These are phyloP conservation scores for Apiospora aurea DNA, from an alignment of 2,329 filamentous ascomycete genomes.

Conservation along the genomic window DNA sequence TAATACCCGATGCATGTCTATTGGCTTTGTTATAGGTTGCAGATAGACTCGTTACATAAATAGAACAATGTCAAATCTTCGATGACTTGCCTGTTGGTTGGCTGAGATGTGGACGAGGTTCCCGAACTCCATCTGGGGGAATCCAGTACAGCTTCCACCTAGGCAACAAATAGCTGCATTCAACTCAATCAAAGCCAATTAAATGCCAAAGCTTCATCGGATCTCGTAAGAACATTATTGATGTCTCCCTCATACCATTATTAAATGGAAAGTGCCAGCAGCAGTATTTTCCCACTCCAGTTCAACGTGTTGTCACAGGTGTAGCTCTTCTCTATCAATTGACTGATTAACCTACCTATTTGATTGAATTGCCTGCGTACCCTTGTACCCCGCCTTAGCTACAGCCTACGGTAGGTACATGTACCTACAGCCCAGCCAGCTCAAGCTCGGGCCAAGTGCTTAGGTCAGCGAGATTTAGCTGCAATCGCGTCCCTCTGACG, in stretches of 20 bases:
- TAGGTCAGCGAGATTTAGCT: neutral
- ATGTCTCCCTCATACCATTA: no score
- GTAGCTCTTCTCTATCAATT: no score
- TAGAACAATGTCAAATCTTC: neutral
- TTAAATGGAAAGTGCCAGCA: no score
- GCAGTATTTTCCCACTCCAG: no score
- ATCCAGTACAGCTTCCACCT: neutral
- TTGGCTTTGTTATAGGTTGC: neutral
- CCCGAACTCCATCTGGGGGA: neutral
- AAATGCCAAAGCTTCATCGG: neutral
- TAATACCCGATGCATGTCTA: neutral
- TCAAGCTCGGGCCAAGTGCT: neutral
- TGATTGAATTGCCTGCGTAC: neutral
- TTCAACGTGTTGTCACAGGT: neutral
- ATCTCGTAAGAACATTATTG: no score
- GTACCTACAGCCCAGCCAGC: neutral
- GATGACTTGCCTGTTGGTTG: neutral
- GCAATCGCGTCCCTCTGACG: slow-evolving; percentile 19
- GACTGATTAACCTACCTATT: no score
- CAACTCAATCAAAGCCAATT: neutral
- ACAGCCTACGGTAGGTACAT: no score
- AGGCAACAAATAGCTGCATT: neutral
- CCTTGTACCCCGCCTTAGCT: neutral
- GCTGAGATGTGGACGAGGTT: neutral
- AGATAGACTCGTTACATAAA: neutral